These are phyloP conservation scores for Rhododendron ferrugineum DNA, from an alignment of 148 eudicot species.

Conservation along the genomic window DNA sequence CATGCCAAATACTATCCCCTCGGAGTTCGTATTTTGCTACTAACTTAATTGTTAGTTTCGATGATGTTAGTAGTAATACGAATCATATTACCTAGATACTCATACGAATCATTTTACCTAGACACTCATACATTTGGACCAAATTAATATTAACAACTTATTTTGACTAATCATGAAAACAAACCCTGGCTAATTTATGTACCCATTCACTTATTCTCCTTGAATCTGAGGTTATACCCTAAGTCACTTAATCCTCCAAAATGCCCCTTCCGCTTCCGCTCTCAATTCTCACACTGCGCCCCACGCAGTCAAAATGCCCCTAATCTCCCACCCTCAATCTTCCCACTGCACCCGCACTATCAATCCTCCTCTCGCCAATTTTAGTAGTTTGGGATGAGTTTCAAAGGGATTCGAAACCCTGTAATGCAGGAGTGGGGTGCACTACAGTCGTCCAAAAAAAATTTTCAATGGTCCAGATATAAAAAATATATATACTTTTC, in stretches of 20 bases:
- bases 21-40: neutral
- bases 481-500: too few relatives aligned
- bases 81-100: too few relatives aligned
- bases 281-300: too few relatives aligned
- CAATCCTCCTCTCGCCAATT: neutral
- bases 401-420: too few relatives aligned
- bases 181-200: neutral
- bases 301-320: neutral
- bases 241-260: neutral
- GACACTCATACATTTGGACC: neutral
- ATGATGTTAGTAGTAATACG: neutral
- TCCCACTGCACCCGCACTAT: neutral
- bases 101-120: neutral
- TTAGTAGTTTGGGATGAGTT: too few relatives aligned
- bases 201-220: neutral
- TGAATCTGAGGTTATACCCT: conserved; percentile 23
- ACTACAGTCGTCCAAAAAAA: too few relatives aligned
- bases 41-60: neutral
- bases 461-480: too few relatives aligned
- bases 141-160: neutral
- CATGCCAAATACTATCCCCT: neutral
- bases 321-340: neutral
- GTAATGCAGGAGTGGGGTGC: too few relatives aligned
- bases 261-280: too few relatives aligned
- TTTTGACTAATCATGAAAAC: neutral